Evolutionary conservation across 148 eudicot genomes (phyloP), one percentile per base, ranked within the genome.

Genomic region (Vaccinium corymbosum): DNA sequence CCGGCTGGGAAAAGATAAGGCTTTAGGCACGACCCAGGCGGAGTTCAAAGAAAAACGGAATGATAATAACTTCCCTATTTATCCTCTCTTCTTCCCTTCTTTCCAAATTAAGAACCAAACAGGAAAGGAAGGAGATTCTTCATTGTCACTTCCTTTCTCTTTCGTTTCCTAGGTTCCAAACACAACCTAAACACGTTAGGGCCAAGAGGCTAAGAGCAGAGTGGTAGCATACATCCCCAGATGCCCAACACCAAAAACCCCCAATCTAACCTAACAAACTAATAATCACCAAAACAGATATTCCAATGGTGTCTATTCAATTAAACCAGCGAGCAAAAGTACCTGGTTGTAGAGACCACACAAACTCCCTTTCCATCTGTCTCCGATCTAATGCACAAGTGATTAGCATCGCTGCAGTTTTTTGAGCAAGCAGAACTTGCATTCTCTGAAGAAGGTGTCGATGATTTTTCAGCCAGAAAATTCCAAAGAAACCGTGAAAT

Each of bases 311-410:
- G 50, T 51, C 51, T 22, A 38, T 62, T 76, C 75, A 76, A 25
- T 68, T 61, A 32, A 64, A 48, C 15, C 0, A 13, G 25, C 52
- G 29, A 61, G 57, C 7, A 81, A 82, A 27, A 12, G 32, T 91
- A 97, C 99, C 99, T 97, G 88, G 98, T 97, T 49, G 95, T 87
- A 56, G 98, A 97, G 56, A 84, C 82, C 49, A 92, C 97, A 86
- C 99, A 97, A 84, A 89, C 90, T 61, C 98, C 97, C 84, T 94
- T 94, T 76, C 90, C 93, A 84, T 90, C 94, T 78, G 87, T 86
- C 90, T 94, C 99, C 77, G 88, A 81, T 88, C 86, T 87, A 59
- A 97, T 86, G 88, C 99, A 97, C 74, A 92, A 11, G 80, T 94
- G 92, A 87, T 89, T 93, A 81, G 80, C 29, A 48, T 83, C 87